Percentiles rank a stretch among this genome's conserved stretches.
Evolutionary conservation across 1,284 basidiomycete species (phyloP).

Genomic region (Phenoliferia sp.): DNA sequence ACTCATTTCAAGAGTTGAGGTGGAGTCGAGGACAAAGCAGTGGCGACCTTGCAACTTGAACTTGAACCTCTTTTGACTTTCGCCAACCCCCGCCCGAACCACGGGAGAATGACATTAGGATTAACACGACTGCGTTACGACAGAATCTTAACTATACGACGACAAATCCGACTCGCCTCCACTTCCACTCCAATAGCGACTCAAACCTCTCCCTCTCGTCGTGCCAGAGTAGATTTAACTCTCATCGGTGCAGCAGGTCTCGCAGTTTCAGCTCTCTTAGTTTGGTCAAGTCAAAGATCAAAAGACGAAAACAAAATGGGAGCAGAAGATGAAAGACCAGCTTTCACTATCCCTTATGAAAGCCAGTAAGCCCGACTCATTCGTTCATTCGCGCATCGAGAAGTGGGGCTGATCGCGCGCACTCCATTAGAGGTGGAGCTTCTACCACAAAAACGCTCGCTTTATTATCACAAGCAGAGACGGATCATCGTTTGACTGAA

Average conservation of each 20-base stretch:
- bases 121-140: no score
- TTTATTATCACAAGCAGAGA: conserved; percentile 54
- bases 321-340: neutral
- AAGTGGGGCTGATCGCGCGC: neutral
- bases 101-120: no score
- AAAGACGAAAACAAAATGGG: neutral
- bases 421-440: conserved; percentile 16
- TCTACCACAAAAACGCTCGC: conserved; percentile 38
- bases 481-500: conserved; percentile 58
- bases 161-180: neutral
- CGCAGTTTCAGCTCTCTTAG: neutral
- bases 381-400: no score
- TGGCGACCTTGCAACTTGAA: no score
- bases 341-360: neutral
- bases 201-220: neutral
- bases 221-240: neutral
- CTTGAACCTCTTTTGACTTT: no score
- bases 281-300: neutral
- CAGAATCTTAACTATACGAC: no score
- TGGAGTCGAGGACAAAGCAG: no score
- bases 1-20: no score
- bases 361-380: no score
- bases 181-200: neutral
- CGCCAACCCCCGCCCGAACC: no score
- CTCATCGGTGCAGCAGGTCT: neutral